Base-by-base conservation (phyloP, 108 stramenopile genomes). In the Chaetoceros muelleri region DNA sequence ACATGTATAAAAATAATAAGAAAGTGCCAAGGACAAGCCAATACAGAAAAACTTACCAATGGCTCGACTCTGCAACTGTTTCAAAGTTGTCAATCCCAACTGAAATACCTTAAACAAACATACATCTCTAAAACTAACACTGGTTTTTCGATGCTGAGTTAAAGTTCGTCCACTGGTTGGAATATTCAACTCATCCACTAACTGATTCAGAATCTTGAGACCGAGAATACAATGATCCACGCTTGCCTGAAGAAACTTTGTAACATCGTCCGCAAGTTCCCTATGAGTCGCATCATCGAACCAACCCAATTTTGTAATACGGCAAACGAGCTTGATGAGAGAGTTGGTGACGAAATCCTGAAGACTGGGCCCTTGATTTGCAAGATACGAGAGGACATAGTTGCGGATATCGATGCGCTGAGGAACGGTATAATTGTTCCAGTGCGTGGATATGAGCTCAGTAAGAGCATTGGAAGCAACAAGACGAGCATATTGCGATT, bases 241-340 rank as follows among this genome's bases (percentile, higher is more conserved):
- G 5, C 93, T 93, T 10, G 94, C 95, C 65, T 95, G 91, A 21
- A 98, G 67, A 49, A 98, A 96, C 55, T 94, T 95, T 62, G 85
- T 92, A 10, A 96, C 92, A 52, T 96, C 96, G 49, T 96, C 94
- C 3, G 93, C 85, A 46, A 98, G 61, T 59, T 97, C 95, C 45
- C 98, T 70, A 69, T 94, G 93, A 13, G 82, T 75, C 27, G 71
- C 55, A 66, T 96, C 95, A 60, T 96, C 95, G 61, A 96, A 96
- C 98, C 98, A 98, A 2, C 95, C 96, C 29, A 96, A 69, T 73
- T 98, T 98, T 62, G 95, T 98, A 61, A 96, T 96, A 53, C 98
- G 88, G 68, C 95, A 95, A 17, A 95, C 89, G 24, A 98, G 74
- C 69, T 96, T 89, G 64, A 96, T 87, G 52, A 98, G 80, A 44